A percentile compares a stretch with the other conserved stretches of the same genome.
These are phyloP conservation scores for Ustilago tritici DNA, from an alignment of 1,284 basidiomycete species.

Conservation along the genomic window DNA sequence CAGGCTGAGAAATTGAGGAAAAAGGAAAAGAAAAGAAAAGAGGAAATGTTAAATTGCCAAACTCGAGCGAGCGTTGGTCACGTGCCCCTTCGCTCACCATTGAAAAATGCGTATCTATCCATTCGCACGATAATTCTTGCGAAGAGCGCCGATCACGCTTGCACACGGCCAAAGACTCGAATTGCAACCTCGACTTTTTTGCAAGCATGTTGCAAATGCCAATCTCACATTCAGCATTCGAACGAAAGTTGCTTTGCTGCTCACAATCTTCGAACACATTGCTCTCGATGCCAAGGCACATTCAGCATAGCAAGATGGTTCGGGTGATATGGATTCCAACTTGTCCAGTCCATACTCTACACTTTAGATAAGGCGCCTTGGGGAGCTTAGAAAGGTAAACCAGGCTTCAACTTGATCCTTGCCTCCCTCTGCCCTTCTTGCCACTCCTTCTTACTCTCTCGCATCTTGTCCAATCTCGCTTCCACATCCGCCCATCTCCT, in stretches of 20 bases:
- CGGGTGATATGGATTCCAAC: not conserved
- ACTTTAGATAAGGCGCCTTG: not conserved
- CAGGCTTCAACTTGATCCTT: conserved; percentile 44
- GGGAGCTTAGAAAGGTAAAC: conserved; percentile 34
- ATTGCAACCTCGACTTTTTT: not conserved
- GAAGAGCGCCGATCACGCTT: conserved; percentile 31
- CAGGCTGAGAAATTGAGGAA: too few relatives aligned
- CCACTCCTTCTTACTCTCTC: conserved; percentile 51
- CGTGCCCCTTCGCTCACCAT: too few relatives aligned
- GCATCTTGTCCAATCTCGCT: conserved; percentile 40
- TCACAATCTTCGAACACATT: not conserved
- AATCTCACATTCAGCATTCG: not conserved
- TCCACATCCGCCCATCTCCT: conserved; percentile 27
- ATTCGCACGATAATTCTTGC: not conserved
- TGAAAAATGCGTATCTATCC: too few relatives aligned
- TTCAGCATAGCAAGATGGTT: not conserved
- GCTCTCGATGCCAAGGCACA: not conserved
- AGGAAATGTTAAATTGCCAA: too few relatives aligned
- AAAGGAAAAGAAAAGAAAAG: too few relatives aligned
- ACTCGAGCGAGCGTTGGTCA: too few relatives aligned
- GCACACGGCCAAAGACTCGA: conserved; percentile 9
- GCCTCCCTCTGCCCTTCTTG: conserved; percentile 32
- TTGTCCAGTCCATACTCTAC: not conserved
- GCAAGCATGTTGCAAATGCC: not conserved
- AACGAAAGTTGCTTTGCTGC: not conserved